Percentiles rank a stretch among this genome's conserved stretches.
Conservation (phyloP, 2,329 filamentous ascomycete genomes). For the Colletotrichum theobromicola region DNA sequence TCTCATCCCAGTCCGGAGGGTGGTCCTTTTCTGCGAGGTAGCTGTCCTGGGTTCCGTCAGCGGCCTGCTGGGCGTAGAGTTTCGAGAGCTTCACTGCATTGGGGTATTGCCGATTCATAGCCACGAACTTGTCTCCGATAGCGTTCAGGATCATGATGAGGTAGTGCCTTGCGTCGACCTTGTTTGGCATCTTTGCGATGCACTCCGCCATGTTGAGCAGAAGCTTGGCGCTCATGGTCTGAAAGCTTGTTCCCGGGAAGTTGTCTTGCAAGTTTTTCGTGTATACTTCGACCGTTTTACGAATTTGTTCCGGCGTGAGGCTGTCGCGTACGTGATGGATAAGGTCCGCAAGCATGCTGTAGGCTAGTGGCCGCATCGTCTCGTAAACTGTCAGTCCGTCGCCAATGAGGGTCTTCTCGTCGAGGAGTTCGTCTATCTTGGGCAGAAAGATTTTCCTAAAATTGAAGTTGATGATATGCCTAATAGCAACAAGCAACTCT, state of each 20-base stretch:
- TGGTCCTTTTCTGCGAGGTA: slow-evolving; percentile 84
- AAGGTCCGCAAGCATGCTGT: slow-evolving; percentile 97
- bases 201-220: slow-evolving; percentile 98
- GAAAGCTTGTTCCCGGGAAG: slow-evolving; percentile 97
- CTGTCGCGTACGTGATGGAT: slow-evolving; percentile 96
- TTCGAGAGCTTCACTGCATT: slow-evolving; percentile 95
- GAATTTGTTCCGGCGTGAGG: slow-evolving; percentile 88
- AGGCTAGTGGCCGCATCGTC: slow-evolving; percentile 92
- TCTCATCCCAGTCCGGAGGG: slow-evolving; percentile 94
- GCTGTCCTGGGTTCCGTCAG: slow-evolving; percentile 68
- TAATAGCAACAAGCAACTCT: slow-evolving; percentile 92
- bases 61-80: slow-evolving; percentile 73
- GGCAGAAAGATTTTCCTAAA: slow-evolving; percentile 93
- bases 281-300: slow-evolving; percentile 95
- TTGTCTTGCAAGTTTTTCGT: slow-evolving; percentile 95
- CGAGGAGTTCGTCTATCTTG: slow-evolving; percentile 93
- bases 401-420: slow-evolving; percentile 92
- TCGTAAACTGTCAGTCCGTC: slow-evolving; percentile 97
- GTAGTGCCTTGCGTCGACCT: slow-evolving; percentile 92
- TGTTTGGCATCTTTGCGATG: slow-evolving; percentile 92
- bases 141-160: slow-evolving; percentile 97
- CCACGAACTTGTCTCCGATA: slow-evolving; percentile 96
- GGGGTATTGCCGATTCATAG: slow-evolving; percentile 95
- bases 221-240: slow-evolving; percentile 98
- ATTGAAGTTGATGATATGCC: slow-evolving; percentile 99